These are phyloP conservation scores for Blakeslea trispora DNA, from an alignment of 371 early-diverging fungal species.

Conservation along the genomic window DNA sequence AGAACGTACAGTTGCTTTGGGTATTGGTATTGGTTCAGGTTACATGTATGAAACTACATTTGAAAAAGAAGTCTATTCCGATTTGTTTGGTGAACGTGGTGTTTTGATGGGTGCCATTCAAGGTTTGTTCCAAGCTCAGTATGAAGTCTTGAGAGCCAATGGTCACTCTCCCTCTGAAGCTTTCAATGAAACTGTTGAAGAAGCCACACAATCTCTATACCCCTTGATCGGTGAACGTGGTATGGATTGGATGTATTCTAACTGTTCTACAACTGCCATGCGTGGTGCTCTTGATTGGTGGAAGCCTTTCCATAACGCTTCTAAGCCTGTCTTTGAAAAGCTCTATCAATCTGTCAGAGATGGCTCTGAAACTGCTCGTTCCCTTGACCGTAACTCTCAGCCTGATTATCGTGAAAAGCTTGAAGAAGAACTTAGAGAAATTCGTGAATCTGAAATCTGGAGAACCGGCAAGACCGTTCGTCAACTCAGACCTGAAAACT, in stretches of 20 bases:
- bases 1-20: conserved; percentile 91
- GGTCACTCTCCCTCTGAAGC: conserved; percentile 97
- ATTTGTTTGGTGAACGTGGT: conserved; percentile 97
- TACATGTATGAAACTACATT: conserved; percentile 98
- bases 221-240: conserved; percentile 96
- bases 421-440: conserved; percentile 88
- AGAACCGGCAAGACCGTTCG: conserved; percentile 91
- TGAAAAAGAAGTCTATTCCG: conserved; percentile 96
- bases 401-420: conserved; percentile 91
- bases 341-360: conserved; percentile 87
- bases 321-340: conserved; percentile 93
- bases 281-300: conserved; percentile 98
- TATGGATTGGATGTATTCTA: conserved; percentile 97
- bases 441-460: conserved; percentile 66
- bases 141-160: conserved; percentile 93
- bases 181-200: conserved; percentile 99
- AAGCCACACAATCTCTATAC: conserved; percentile 97
- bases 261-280: conserved; percentile 95
- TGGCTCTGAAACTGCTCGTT: conserved; percentile 89
- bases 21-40: conserved; percentile 95
- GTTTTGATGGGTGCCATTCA: conserved; percentile 98
- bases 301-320: conserved; percentile 88
- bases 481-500: conserved; percentile 81
- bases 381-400: conserved; percentile 86
- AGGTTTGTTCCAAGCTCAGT: conserved; percentile 96